Conservation (phyloP, 805 yeast genomes). For the Metschnikowia continentalis region DNA sequence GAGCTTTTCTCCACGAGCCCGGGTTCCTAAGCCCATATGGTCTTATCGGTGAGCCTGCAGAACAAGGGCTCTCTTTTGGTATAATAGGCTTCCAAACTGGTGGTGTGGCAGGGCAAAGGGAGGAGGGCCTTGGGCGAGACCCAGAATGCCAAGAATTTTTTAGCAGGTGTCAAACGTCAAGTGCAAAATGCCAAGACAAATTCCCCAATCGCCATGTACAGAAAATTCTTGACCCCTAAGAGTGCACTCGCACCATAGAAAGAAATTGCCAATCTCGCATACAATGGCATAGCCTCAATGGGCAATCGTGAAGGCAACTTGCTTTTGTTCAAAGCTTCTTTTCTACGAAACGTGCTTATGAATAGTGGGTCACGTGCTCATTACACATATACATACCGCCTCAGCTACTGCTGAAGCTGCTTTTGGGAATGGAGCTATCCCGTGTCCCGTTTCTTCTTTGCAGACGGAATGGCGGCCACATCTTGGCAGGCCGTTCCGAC, state of each 20-base stretch:
- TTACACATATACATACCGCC: too few species aligned
- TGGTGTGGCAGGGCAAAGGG: not conserved
- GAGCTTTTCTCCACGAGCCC: not conserved
- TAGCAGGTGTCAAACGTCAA: slow-evolving; percentile 14
- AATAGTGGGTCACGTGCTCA: not conserved
- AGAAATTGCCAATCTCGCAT: slow-evolving; percentile 1
- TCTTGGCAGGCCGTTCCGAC: not conserved
- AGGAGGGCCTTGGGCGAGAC: not conserved
- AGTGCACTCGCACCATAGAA: not conserved
- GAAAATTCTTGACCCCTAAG: slow-evolving; percentile 2
- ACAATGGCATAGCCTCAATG: slow-evolving; percentile 3
- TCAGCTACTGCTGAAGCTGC: too few species aligned
- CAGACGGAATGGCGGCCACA: too few species aligned
- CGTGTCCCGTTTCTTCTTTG: too few species aligned
- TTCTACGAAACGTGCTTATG: not conserved
- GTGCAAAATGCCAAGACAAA: slow-evolving; percentile 11
- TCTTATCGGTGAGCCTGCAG: not conserved
- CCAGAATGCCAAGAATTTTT: slow-evolving; percentile 4
- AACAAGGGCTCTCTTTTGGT: not conserved
- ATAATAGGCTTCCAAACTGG: not conserved
- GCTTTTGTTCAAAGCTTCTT: not conserved
- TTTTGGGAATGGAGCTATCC: too few species aligned
- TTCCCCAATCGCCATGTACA: slow-evolving; percentile 5
- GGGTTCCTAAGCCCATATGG: too few species aligned
- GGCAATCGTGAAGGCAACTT: not conserved